These are phyloP conservation scores for Penicillium sp. DNA, from an alignment of 2,329 filamentous ascomycete genomes.

Conservation along the genomic window DNA sequence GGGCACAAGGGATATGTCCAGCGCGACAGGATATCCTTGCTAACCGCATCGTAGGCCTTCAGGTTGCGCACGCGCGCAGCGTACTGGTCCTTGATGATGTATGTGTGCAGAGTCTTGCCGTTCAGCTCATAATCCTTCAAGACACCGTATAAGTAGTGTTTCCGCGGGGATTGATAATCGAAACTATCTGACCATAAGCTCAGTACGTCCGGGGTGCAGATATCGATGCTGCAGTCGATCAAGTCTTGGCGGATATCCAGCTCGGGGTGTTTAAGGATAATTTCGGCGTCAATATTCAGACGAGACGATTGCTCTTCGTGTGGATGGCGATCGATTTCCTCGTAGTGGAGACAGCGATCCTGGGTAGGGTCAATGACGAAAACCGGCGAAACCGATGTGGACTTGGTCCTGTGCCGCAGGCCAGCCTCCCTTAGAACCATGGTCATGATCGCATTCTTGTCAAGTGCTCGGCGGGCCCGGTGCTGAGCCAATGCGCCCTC, in stretches of 20 bases:
- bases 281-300: constrained; percentile 65
- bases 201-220: constrained; percentile 90
- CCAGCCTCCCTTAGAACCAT: constrained; percentile 77
- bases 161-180: constrained; percentile 82
- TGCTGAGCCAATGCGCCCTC: constrained; percentile 69
- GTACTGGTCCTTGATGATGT: constrained; percentile 75
- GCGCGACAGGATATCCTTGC: constrained; percentile 71
- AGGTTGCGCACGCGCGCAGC: constrained; percentile 77
- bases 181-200: constrained; percentile 96
- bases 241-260: constrained; percentile 78
- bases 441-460: constrained; percentile 97
- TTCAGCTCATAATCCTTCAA: constrained; percentile 95
- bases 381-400: constrained; percentile 64
- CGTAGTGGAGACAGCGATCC: constrained; percentile 81
- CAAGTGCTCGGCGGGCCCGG: constrained; percentile 66
- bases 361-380: constrained; percentile 78
- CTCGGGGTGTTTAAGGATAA: constrained; percentile 65
- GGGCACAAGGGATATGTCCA: constrained; percentile 86
- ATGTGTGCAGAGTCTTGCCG: constrained; percentile 88
- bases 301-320: constrained; percentile 43
- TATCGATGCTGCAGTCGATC: constrained; percentile 90
- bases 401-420: constrained; percentile 65
- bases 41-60: constrained; percentile 81
- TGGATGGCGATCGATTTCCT: constrained; percentile 65
- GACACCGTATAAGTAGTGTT: constrained; percentile 82